These are phyloP conservation scores for Crucibulum cyathiforme DNA, from an alignment of 1,284 basidiomycete species.

Conservation along the genomic window DNA sequence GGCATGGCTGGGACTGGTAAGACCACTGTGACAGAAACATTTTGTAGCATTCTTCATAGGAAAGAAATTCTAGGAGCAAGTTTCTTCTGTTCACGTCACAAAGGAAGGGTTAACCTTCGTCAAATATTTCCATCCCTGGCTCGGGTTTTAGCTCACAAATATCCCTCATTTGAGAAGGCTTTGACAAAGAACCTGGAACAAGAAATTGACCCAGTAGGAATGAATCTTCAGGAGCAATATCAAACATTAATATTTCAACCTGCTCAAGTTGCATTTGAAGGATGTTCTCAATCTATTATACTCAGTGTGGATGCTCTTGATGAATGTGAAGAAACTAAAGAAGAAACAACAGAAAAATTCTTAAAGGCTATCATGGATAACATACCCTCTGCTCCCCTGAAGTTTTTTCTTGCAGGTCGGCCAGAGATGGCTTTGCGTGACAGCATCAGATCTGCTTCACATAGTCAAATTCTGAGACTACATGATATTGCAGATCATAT, in stretches of 20 bases:
- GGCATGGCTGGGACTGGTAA: too few species aligned
- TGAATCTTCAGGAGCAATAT: not conserved
- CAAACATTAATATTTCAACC: not conserved
- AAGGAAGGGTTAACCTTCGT: too few species aligned
- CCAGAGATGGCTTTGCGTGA: not conserved
- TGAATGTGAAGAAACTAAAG: not conserved
- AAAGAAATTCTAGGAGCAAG: too few species aligned
- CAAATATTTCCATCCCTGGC: too few species aligned
- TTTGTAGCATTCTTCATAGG: too few species aligned
- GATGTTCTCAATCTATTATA: not conserved
- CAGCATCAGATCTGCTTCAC: too few species aligned
- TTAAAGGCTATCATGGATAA: not conserved
- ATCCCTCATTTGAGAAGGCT: too few species aligned
- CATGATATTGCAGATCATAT: too few species aligned
- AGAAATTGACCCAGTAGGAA: not conserved
- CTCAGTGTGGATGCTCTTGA: not conserved
- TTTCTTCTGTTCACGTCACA: too few species aligned
- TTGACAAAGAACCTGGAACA: not conserved
- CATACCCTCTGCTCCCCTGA: not conserved
- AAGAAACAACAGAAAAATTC: not conserved
- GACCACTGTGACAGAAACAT: too few species aligned
- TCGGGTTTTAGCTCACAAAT: too few species aligned
- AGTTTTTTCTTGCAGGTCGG: not conserved
- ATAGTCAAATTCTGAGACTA: too few species aligned
- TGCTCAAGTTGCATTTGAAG: not conserved